Base-by-base conservation (phyloP, 371 early-diverging fungal species). In the Rhizomucor miehei region DNA sequence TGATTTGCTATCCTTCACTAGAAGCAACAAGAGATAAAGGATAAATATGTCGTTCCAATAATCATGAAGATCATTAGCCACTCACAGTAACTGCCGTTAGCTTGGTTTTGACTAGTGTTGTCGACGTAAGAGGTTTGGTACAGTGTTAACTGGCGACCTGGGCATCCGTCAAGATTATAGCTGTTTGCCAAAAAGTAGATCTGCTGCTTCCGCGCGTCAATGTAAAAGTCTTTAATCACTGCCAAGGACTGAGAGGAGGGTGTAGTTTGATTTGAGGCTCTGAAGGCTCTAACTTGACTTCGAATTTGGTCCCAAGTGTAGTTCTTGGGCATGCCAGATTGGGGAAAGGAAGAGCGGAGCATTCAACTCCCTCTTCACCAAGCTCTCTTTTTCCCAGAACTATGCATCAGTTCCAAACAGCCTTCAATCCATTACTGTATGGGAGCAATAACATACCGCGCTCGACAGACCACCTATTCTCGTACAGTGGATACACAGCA, bases 121-220 rank as follows among this genome's bases (percentile, higher is more conserved):
- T 44, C 60, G 3, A 41, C 39, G 16, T 72, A 62, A 13, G 64
- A 46, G 11, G 61, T 57, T 44, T 67, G 48, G 25, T 71, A 69
- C 0, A 77, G 44, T 17, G 50, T 50, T 13, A 73, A 44, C 17
- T 67, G 40, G 25, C 66, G 52, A 29, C 54, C 56, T 16, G 51
- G 59, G n/a, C 25, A 46, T 8, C 56, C 39, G 23, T 61, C 52
- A 43, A 44, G 21, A 23, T 49, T 35, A 0, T 49, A 62, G 60
- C 81, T 79, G 52, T 80, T 83, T 37, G 84, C 79, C 1, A 88
- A 62, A 55, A 86, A 87, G 52, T 75, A 85, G 40, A 85, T 60
- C 40, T 71, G 64, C 53, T 76, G 65, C 14, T 57, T 57, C 9
- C 34, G 20, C 6, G 73, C 63, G 60, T 87, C 82, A 51, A 87